Conservation (phyloP, 2,329 filamentous ascomycete genomes). For the Parascedosporium putredinis region DNA sequence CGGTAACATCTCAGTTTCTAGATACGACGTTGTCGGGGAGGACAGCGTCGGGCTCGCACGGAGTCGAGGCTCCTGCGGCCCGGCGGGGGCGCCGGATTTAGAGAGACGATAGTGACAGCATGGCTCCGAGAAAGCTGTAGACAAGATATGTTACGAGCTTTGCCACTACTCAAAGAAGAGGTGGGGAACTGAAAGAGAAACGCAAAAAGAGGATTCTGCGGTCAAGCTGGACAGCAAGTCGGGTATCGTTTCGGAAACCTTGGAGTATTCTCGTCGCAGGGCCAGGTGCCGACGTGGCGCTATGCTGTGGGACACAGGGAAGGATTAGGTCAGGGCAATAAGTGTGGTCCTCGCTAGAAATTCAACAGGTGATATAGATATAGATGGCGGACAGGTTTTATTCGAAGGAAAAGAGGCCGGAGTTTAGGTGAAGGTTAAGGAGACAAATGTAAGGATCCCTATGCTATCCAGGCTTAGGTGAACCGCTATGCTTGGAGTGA, state of each 20-base stretch:
- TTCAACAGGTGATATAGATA: not conserved
- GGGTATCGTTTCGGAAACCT: not conserved
- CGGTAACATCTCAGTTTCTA: conserved; percentile 13
- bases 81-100: conserved; percentile 47
- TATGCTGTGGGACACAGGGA: not conserved
- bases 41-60: conserved; percentile 29
- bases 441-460: not conserved
- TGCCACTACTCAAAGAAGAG: no score
- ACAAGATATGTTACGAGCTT: no score
- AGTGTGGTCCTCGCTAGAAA: not conserved
- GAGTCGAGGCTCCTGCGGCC: conserved; percentile 29
- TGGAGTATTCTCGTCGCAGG: not conserved
- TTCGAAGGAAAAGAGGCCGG: not conserved
- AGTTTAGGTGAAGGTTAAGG: not conserved
- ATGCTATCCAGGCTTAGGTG: not conserved
- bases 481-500: not conserved
- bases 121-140: no score
- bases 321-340: not conserved
- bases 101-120: conserved; percentile 57
- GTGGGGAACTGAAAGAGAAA: no score
- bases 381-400: no score
- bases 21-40: conserved; percentile 23
- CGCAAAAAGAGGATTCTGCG: no score
- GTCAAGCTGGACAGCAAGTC: no score
- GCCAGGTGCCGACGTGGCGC: not conserved